A percentile compares a stretch with the other conserved stretches of the same genome.
phyloP scores from a whole-genome alignment of 768 basidiomycete species.

The Lactarius deliciosus region DNA sequence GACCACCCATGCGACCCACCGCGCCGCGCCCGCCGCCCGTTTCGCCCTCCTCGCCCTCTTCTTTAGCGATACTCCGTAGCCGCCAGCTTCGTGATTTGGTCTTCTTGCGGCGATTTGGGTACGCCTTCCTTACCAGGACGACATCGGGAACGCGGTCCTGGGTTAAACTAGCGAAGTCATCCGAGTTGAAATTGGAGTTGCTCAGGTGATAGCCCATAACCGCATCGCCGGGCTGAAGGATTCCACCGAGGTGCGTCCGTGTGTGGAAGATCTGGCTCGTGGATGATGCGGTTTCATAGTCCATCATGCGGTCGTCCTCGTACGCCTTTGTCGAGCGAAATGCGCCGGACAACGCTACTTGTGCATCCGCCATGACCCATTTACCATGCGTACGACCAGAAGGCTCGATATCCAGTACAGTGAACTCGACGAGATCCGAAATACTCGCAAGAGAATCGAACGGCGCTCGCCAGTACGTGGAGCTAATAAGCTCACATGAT shows the following conservation, averaged over 20 bases:
- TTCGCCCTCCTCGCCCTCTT: constrained; percentile 84
- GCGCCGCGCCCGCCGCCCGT: constrained; percentile 76
- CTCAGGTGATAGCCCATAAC: constrained; percentile 89
- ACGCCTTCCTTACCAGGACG: constrained; percentile 92
- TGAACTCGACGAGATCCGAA: constrained; percentile 90
- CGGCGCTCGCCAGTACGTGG: constrained; percentile 88
- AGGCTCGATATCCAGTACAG: constrained; percentile 90
- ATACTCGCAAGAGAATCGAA: constrained; percentile 82
- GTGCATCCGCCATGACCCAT: constrained; percentile 82
- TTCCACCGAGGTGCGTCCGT: constrained; percentile 91
- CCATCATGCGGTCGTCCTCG: constrained; percentile 47
- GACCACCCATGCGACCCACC: constrained; percentile 86
- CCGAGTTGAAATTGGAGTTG: constrained; percentile 90
- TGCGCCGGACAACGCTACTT: constrained; percentile 82
- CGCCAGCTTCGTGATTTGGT: constrained; percentile 81
- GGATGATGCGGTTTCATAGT: constrained; percentile 59
- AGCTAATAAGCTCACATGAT: constrained; percentile 71
- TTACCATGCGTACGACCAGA: constrained; percentile 71
- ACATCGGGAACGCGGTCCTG: constrained; percentile 80
- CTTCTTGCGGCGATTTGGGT: constrained; percentile 93
- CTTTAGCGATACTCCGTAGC: constrained; percentile 89
- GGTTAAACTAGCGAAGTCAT: constrained; percentile 71
- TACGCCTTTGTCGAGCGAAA: constrained; percentile 54
- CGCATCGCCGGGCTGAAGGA: constrained; percentile 93
- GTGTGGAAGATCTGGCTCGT: constrained; percentile 89